phyloP scores from a whole-genome alignment of 768 basidiomycete genomes.

The Auricularia sp. region DNA sequence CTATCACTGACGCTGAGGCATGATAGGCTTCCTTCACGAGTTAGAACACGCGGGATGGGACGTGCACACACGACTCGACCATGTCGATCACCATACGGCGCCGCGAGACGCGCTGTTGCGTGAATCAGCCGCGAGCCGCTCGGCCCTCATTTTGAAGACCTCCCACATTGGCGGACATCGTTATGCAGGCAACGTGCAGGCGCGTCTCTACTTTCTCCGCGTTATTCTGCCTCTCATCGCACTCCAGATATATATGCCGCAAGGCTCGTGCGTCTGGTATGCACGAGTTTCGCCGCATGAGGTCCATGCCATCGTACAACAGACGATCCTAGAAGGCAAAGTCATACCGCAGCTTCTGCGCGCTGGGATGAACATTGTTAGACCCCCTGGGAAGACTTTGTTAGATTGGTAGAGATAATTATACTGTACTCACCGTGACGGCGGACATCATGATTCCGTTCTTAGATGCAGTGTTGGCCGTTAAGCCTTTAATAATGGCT shows the following conservation, averaged over 20 bases:
- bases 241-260: constrained; percentile 71
- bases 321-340: constrained; percentile 78
- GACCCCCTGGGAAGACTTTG: constrained; percentile 10
- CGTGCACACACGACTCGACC: constrained; percentile 63
- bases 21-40: constrained; percentile 48
- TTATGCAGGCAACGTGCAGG: constrained; percentile 85
- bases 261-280: constrained; percentile 84
- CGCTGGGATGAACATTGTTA: constrained; percentile 65
- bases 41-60: constrained; percentile 67
- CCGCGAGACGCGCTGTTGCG: constrained; percentile 40
- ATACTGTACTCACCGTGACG: neutral
- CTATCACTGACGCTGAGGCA: constrained; percentile 1
- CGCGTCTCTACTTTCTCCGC: constrained; percentile 30
- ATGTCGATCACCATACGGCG: constrained; percentile 40
- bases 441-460: neutral
- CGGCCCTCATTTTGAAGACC: constrained; percentile 73
- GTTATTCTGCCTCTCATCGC: neutral
- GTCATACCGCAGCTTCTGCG: constrained; percentile 82
- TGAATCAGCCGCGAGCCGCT: constrained; percentile 32
- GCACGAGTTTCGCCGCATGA: constrained; percentile 88
- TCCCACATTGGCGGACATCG: constrained; percentile 93
- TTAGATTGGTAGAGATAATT: neutral
- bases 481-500: too few species aligned
- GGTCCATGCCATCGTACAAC: constrained; percentile 72
- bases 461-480: too few species aligned